phyloP scores from a whole-genome alignment of 176 grass and related monocot genomes.

The Triticum dicoccoides region DNA sequence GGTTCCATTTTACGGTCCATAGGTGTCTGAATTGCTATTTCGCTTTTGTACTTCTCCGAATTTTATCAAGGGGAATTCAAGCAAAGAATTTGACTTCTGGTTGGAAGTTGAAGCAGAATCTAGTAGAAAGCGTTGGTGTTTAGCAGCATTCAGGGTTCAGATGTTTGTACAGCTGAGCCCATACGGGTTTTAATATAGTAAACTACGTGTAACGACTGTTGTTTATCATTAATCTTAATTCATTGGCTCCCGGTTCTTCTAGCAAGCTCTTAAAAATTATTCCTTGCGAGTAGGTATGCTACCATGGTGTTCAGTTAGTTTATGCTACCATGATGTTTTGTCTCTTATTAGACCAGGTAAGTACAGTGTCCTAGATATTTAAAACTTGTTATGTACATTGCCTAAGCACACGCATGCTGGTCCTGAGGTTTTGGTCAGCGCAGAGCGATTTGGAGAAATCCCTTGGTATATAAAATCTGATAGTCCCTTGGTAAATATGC shows the following conservation, averaged over 20 bases:
- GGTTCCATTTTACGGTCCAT: neutral
- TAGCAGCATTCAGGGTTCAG: neutral
- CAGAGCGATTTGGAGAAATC: neutral
- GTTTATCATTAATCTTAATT: neutral
- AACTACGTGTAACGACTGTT: neutral
- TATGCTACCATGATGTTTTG: neutral
- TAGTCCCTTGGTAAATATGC: neutral
- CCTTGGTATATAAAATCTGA: neutral
- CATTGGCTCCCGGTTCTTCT: neutral
- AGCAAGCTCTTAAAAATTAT: neutral
- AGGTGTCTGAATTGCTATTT: neutral
- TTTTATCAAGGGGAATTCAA: neutral
- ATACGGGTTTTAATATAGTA: neutral
- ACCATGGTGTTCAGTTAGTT: neutral
- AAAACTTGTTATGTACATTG: neutral
- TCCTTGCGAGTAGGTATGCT: neutral
- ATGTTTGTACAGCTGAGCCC: neutral
- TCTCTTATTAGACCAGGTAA: constrained; percentile 11
- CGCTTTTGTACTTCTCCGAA: neutral
- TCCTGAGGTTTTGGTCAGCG: neutral
- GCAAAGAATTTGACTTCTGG: neutral
- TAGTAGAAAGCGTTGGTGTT: neutral
- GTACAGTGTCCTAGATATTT: neutral
- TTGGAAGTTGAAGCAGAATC: neutral
- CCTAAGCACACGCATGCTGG: too few species aligned